Conservation (phyloP, 805 yeast genomes). For the Metschnikowia continentalis region DNA sequence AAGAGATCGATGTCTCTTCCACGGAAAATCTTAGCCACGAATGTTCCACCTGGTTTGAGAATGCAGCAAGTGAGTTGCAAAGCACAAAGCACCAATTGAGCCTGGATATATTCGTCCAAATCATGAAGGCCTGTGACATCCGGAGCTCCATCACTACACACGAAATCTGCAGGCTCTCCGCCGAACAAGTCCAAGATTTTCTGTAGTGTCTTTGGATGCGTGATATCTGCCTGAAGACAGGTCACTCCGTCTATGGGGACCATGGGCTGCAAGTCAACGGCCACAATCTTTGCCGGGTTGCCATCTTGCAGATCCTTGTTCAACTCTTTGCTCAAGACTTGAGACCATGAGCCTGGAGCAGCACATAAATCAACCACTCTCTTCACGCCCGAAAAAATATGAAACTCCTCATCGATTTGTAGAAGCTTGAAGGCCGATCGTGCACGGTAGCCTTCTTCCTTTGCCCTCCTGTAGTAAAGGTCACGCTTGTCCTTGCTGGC, state of each 20-base stretch:
- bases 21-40: conserved; percentile 94
- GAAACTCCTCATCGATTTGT: conserved; percentile 87
- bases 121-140: conserved; percentile 98
- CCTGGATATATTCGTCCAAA: conserved; percentile 94
- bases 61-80: conserved; percentile 87
- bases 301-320: conserved; percentile 22
- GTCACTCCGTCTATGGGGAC: conserved; percentile 90
- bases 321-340: conserved; percentile 75
- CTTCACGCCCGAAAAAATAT: conserved; percentile 64
- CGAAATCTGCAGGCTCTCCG: conserved; percentile 91
- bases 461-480: conserved; percentile 85
- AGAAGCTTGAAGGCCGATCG: conserved; percentile 91
- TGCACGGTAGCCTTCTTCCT: conserved; percentile 97
- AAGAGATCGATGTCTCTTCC: conserved; percentile 93
- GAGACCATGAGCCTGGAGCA: conserved; percentile 81
- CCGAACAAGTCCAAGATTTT: conserved; percentile 77
- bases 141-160: conserved; percentile 97
- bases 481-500: conserved; percentile 94
- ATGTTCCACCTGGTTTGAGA: conserved; percentile 82
- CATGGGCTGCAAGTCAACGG: conserved; percentile 97
- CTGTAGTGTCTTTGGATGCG: conserved; percentile 85
- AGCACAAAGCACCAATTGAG: conserved; percentile 88
- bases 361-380: conserved; percentile 97
- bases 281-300: conserved; percentile 67
- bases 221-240: conserved; percentile 92